Percentiles rank a stretch among this genome's conserved stretches.
Evolutionary conservation across 2,329 filamentous ascomycete genomes (phyloP).

Genomic region (Parascedosporium putredinis): DNA sequence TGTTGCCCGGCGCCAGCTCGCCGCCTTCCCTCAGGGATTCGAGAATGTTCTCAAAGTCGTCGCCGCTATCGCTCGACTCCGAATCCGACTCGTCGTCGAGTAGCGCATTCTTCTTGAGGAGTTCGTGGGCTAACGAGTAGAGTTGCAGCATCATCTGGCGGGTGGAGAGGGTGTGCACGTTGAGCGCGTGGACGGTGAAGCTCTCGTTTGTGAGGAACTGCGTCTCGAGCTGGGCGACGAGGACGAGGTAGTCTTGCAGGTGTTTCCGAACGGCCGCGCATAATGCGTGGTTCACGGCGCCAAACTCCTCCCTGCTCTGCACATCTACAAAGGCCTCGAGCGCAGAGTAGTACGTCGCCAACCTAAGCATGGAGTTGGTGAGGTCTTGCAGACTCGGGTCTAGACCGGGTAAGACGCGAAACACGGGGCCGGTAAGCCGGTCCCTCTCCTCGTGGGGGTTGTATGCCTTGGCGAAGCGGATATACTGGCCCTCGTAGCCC

Average conservation of each 20-base stretch:
- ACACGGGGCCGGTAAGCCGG: constrained; percentile 70
- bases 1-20: constrained; percentile 65
- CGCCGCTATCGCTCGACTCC: constrained; percentile 61
- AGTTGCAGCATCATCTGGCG: constrained; percentile 86
- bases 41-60: constrained; percentile 87
- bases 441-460: constrained; percentile 80
- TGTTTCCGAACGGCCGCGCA: constrained; percentile 90
- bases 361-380: constrained; percentile 78
- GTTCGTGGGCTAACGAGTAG: constrained; percentile 76
- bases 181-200: constrained; percentile 88
- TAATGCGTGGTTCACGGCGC: constrained; percentile 87
- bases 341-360: constrained; percentile 87
- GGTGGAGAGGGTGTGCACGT: constrained; percentile 82
- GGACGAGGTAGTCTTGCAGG: constrained; percentile 84
- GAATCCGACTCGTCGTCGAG: constrained; percentile 71
- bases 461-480: constrained; percentile 74
- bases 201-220: constrained; percentile 80
- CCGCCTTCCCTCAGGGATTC: constrained; percentile 82
- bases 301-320: constrained; percentile 85
- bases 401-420: constrained; percentile 69
- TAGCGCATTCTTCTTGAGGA: constrained; percentile 78
- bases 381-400: constrained; percentile 88
- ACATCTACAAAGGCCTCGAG: constrained; percentile 90
- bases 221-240: constrained; percentile 87
- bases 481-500: constrained; percentile 97